These are phyloP conservation scores for Waltergamsia citrina DNA, from an alignment of 2,329 filamentous ascomycete genomes.

Conservation along the genomic window DNA sequence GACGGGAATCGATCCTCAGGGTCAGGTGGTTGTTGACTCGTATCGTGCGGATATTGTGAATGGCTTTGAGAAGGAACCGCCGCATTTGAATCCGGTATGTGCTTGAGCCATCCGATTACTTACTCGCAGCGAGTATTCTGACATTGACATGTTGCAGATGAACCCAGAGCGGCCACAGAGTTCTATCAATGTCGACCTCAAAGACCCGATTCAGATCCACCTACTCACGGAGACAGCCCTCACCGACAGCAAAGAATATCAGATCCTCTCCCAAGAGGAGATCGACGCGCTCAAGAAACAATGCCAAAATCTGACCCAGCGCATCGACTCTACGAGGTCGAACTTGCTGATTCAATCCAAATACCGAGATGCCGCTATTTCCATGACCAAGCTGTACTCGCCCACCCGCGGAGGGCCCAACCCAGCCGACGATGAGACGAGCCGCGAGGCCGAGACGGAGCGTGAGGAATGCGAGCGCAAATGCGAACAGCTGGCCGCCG, in stretches of 20 bases:
- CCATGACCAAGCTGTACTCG: slow-evolving; percentile 72
- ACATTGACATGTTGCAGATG: slow-evolving; percentile 26
- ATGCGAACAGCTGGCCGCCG: slow-evolving; percentile 75
- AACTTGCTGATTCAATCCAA: slow-evolving; percentile 88
- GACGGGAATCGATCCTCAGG: slow-evolving; percentile 23
- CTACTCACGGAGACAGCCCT: slow-evolving; percentile 89
- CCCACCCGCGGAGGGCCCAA: slow-evolving; percentile 41
- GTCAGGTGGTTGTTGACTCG: slow-evolving; percentile 45
- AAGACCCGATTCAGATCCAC: slow-evolving; percentile 76
- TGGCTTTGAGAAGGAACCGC: slow-evolving; percentile 42
- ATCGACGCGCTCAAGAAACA: slow-evolving; percentile 89
- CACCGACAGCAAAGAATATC: slow-evolving; percentile 74
- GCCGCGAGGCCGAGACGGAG: slow-evolving; percentile 62
- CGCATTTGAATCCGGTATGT: slow-evolving; percentile 49
- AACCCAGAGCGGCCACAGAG: slow-evolving; percentile 43
- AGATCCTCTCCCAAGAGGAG: slow-evolving; percentile 84
- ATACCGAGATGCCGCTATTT: slow-evolving; percentile 85
- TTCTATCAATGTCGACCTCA: slow-evolving; percentile 49
- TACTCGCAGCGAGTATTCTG: too few relatives aligned
- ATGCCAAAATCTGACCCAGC: slow-evolving; percentile 57
- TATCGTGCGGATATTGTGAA: slow-evolving; percentile 47
- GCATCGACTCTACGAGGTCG: slow-evolving; percentile 72
- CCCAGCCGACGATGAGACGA: slow-evolving; percentile 36
- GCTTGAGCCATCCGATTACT: not conserved
- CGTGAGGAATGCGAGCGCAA: slow-evolving; percentile 65